Evolutionary conservation across 2,329 filamentous ascomycete genomes (phyloP), one percentile per base, ranked within the genome.

Genomic region (Pyrenochaeta sp.): DNA sequence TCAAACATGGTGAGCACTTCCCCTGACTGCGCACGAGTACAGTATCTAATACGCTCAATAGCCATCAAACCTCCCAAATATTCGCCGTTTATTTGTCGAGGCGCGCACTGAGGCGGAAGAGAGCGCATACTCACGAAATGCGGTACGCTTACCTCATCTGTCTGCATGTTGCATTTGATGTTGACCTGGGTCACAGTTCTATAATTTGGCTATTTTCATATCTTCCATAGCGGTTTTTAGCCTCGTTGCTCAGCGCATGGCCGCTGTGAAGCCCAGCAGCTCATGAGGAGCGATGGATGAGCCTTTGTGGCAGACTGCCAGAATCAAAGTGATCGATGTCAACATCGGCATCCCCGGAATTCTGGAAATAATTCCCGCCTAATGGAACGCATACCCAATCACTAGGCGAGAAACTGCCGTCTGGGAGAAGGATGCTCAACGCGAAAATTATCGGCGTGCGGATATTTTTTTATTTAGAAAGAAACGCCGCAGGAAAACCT

Each of bases 191-290:
- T 18, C 7, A 24, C 62, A 96, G 94, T 99, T 99, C 72, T 99
- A 99, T 75, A 97, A 99, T 65, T 84, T 96, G 0, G 91, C 96
- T 1, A 78, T 97, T 2, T 99, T 97, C 76, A 93, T 99, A 80
- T 94, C 92, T 17, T 96, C 94, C 0, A 89, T 99, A 17, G 91
- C 93, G 6, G 85, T 96, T 48, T 96, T 97, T 76, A 96, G 93
- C 69, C 77, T 99, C 48, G 86, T 94, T 49, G 94, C 93, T 19
- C 94, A 99, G 67, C 87, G 88, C 57, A 88, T 96, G 81, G 80
- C 78, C 23, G 48, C 55, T 8, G 44, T 50, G 35, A 67, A 65
- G 31, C 34, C 34, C 8, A 35, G 51, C 20, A 38, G 42, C 7
- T 47, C 34, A 21, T 41, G n/a, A 52, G 1, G 15, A 18, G 14